A percentile compares a stretch with the other conserved stretches of the same genome.
phyloP scores from a whole-genome alignment of 78 protist species.

The Acrasis kona region DNA sequence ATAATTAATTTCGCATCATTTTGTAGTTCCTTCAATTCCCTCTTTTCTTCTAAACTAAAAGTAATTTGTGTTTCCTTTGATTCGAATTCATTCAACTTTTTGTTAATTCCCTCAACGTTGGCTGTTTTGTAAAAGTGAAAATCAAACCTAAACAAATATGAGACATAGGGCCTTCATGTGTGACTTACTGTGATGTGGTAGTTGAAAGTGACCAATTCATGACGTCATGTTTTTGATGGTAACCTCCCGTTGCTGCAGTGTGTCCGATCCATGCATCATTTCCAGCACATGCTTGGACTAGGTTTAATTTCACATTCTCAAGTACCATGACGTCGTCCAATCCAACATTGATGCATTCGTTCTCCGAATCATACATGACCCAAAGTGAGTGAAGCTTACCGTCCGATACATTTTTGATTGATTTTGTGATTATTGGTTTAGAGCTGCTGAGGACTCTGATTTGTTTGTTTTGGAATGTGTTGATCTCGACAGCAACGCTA shows the following conservation, averaged over 20 bases:
- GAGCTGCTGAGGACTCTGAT: not conserved
- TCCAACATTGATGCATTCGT: not conserved
- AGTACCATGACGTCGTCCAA: not conserved
- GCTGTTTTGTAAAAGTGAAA: not conserved
- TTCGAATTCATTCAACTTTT: not conserved
- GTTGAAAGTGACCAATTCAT: not conserved
- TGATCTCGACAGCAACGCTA: slow-evolving; percentile 47
- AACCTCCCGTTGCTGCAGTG: slow-evolving; percentile 55
- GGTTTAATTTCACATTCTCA: not conserved
- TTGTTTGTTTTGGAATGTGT: slow-evolving; percentile 19
- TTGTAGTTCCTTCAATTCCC: not conserved
- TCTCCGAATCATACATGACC: not conserved
- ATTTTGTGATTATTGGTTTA: no score
- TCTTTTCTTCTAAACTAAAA: not conserved
- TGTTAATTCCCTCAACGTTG: not conserved
- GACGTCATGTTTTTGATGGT: slow-evolving; percentile 37
- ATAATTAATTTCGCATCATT: not conserved
- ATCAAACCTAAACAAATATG: not conserved
- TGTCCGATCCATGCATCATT: slow-evolving; percentile 22
- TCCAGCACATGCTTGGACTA: no score
- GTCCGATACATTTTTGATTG: not conserved
- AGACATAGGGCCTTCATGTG: not conserved
- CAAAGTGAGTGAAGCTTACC: not conserved
- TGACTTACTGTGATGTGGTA: not conserved
- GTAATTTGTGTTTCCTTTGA: not conserved